phyloP scores from a whole-genome alignment of 345 rosid genomes.

The Noccaea caerulescens region DNA sequence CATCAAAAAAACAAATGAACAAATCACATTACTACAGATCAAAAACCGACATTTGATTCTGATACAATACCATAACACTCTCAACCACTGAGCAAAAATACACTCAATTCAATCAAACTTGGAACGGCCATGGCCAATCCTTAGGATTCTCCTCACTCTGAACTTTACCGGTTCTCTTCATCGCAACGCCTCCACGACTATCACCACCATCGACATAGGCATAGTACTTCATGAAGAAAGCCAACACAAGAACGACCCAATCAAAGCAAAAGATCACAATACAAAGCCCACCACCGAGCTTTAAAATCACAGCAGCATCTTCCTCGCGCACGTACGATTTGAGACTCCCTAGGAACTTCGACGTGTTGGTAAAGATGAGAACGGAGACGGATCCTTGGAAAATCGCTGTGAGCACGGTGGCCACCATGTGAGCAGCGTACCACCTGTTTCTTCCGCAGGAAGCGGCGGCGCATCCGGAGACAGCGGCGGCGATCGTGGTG shows the following conservation, averaged over 20 bases:
- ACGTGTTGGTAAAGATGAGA: conserved; percentile 68
- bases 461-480: conserved; percentile 77
- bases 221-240: conserved; percentile 85
- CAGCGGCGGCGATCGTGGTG: conserved; percentile 67
- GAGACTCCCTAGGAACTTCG: conserved; percentile 60
- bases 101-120: conserved; percentile 49
- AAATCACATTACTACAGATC: conserved; percentile 34
- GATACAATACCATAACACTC: background rate
- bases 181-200: conserved; percentile 22
- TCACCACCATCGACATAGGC: conserved; percentile 64
- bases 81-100: background rate
- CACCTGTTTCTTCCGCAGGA: conserved; percentile 59
- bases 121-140: conserved; percentile 97
- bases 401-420: conserved; percentile 85
- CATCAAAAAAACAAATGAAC: conserved; percentile 30
- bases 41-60: conserved; percentile 36
- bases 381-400: conserved; percentile 92
- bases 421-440: conserved; percentile 91
- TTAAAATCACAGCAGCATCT: conserved; percentile 77
- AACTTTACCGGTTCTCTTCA: conserved; percentile 64
- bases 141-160: conserved; percentile 75
- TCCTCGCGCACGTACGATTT: conserved; percentile 91
- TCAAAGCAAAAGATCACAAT: conserved; percentile 74
- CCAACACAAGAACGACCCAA: conserved; percentile 83
- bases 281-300: conserved; percentile 79